Evolutionary conservation across 306 rosid species (phyloP), one percentile per base, ranked within the genome.

Genomic region (Rosa chinensis): DNA sequence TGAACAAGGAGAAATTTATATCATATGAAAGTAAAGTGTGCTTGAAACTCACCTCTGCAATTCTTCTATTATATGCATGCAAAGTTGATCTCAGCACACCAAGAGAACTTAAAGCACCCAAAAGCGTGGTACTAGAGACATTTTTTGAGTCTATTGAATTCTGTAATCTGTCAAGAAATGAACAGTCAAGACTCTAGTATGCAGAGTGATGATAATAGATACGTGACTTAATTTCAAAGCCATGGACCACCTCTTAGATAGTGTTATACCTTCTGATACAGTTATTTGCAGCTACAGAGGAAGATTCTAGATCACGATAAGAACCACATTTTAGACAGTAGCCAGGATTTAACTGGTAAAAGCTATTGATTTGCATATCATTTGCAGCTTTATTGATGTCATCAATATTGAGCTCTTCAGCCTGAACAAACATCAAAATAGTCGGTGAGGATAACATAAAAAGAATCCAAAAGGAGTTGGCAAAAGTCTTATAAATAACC

Each of bases 31-130:
- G 49, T 62, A 32, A 70, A 20, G 72, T 55, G 32, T 48, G 62
- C 53, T 73, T 32, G 43, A 21, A 83, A 86, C 90, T 88, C 79
- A 94, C 98, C 90, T 92, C 93, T 70, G 98, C 97, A 80, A 89
- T 83, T 28, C 78, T 83, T 88, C 77, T 89, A 83, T 92, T 94
- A 88, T 84, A 89, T 25, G 89, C 81, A 82, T 92, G 96, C 82
- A 94, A 79, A 69, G 88, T 90, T 80, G 88, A 88, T 81, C 89
- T 87, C 72, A 94, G 87, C 76, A 82, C 58, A 79, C 39, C 81
- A 74, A 92, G 90, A 78, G 90, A 89, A 80, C 74, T 79, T 75
- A 86, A 78, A 42, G 96, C 90, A 81, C 88, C 86, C 62, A 90
- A 75, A 56, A 87, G 76, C 25, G 73, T 47, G 52, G 88, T 71